Percentiles rank a stretch among this genome's conserved stretches.
These are phyloP conservation scores for Ophiocordyceps camponoti-floridani DNA, from an alignment of 2,329 filamentous ascomycete genomes.

Conservation along the genomic window DNA sequence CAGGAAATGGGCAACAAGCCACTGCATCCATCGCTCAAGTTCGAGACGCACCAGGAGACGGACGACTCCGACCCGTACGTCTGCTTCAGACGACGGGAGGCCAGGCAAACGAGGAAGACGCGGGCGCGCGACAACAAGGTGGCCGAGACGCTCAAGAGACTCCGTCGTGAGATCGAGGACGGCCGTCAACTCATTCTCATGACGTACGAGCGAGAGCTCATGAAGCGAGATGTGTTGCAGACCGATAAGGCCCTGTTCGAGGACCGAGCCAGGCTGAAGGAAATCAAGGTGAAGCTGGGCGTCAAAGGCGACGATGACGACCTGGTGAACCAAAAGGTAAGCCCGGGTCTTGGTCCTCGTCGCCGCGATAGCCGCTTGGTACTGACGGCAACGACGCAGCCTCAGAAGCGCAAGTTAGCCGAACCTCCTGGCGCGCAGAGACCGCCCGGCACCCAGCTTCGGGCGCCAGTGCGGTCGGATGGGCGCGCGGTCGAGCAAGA, in stretches of 20 bases:
- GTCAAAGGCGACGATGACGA: constrained; percentile 92
- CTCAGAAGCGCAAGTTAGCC: constrained; percentile 51
- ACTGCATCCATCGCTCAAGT: constrained; percentile 68
- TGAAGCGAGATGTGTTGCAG: constrained; percentile 59
- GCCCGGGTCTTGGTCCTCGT: constrained; percentile 14
- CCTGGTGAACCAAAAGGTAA: constrained; percentile 82
- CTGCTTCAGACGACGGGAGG: constrained; percentile 89
- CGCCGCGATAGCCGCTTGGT: constrained; percentile 10
- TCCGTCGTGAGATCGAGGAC: constrained; percentile 81
- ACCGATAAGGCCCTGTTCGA: constrained; percentile 68
- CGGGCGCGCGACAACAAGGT: constrained; percentile 85
- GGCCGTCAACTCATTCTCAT: constrained; percentile 64
- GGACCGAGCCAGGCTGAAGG: constrained; percentile 65
- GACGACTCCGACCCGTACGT: constrained; percentile 96
- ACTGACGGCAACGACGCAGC: constrained; percentile 25
- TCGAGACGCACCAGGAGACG: constrained; percentile 83
- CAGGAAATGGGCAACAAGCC: constrained; percentile 49
- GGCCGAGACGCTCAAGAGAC: constrained; percentile 80
- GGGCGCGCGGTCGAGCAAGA: constrained; percentile 61
- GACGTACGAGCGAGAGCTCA: constrained; percentile 62
- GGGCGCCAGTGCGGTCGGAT: constrained; percentile 52
- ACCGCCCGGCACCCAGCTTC: constrained; percentile 44
- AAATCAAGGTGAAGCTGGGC: constrained; percentile 70
- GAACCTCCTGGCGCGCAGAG: constrained; percentile 45
- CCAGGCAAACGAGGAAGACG: constrained; percentile 87